Evolutionary conservation across 108 stramenopile genomes (phyloP).

Genomic region (Stephanodiscus minutulus): DNA sequence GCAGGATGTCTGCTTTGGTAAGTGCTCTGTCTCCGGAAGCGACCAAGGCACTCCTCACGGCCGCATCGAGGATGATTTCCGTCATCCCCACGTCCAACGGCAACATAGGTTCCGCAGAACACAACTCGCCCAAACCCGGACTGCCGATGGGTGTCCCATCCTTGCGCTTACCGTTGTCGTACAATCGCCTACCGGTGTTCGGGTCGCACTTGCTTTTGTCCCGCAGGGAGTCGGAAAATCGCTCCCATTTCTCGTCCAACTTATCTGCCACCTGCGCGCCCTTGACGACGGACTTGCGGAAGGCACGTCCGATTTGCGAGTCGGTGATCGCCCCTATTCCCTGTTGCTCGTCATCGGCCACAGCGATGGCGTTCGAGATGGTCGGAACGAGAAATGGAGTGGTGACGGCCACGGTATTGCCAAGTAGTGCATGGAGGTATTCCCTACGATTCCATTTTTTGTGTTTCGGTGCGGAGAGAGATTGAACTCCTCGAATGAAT

Average conservation of each 20-base stretch:
- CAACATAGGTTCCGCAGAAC: constrained; percentile 45
- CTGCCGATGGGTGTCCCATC: constrained; percentile 66
- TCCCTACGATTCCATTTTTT: constrained; percentile 28
- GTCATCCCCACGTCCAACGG: constrained; percentile 30
- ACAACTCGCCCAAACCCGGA: constrained; percentile 60
- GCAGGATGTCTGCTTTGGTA: constrained; percentile 13
- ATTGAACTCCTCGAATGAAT: background rate
- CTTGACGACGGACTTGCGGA: constrained; percentile 46
- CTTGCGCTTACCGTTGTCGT: constrained; percentile 61
- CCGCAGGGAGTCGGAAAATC: constrained; percentile 45
- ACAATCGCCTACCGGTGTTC: constrained; percentile 52
- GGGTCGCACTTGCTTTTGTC: constrained; percentile 61
- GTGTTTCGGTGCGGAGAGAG: constrained; percentile 8
- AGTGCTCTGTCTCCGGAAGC: constrained; percentile 3
- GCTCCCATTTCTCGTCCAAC: constrained; percentile 60
- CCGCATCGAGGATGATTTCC: constrained; percentile 31
- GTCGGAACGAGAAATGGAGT: constrained; percentile 11
- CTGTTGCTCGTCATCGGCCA: constrained; percentile 27
- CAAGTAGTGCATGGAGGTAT: constrained; percentile 5
- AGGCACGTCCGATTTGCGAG: constrained; percentile 44
- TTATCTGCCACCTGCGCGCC: constrained; percentile 56
- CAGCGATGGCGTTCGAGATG: constrained; percentile 20
- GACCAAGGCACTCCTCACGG: constrained; percentile 29
- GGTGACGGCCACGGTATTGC: background rate
- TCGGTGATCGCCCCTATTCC: constrained; percentile 56